Evolutionary conservation across 2,329 filamentous ascomycete species (phyloP).

Genomic region (Sclerotinia sclerotiorum): DNA sequence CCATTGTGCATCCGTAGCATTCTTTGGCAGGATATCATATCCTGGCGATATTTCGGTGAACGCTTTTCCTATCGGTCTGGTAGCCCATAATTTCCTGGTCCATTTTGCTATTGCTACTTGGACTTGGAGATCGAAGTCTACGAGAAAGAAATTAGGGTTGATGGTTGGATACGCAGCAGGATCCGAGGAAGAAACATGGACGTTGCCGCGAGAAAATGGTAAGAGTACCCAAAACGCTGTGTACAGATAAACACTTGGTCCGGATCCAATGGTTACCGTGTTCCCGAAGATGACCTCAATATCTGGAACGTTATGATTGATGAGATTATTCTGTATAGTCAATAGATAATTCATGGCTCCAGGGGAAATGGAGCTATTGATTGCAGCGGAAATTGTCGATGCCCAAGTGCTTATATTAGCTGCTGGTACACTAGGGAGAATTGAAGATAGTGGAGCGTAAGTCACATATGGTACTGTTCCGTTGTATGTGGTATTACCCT

Average conservation of each 20-base stretch:
- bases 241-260: slow-evolving; percentile 38
- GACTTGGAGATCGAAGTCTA: slow-evolving; percentile 45
- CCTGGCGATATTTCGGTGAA: slow-evolving; percentile 25
- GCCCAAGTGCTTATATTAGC: slow-evolving; percentile 8
- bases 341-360: slow-evolving; percentile 45
- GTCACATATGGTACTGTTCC: slow-evolving; percentile 27
- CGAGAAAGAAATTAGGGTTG: slow-evolving; percentile 46
- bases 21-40: slow-evolving; percentile 13
- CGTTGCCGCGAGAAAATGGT: slow-evolving; percentile 46
- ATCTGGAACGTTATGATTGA: slow-evolving; percentile 48
- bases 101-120: slow-evolving; percentile 28
- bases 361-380: slow-evolving; percentile 37
- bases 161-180: slow-evolving; percentile 43
- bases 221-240: slow-evolving; percentile 45
- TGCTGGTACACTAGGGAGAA: slow-evolving; percentile 26
- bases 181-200: slow-evolving; percentile 45
- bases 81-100: slow-evolving; percentile 26
- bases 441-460: slow-evolving; percentile 27
- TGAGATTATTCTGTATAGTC: slow-evolving; percentile 48
- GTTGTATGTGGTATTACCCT: slow-evolving; percentile 29
- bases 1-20: slow-evolving; percentile 27
- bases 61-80: background rate
- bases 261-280: slow-evolving; percentile 9
- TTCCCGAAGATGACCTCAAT: slow-evolving; percentile 47
- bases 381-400: slow-evolving; percentile 27